Conservation (phyloP, 371 early-diverging fungal genomes). For the Coemansia sp. region DNA sequence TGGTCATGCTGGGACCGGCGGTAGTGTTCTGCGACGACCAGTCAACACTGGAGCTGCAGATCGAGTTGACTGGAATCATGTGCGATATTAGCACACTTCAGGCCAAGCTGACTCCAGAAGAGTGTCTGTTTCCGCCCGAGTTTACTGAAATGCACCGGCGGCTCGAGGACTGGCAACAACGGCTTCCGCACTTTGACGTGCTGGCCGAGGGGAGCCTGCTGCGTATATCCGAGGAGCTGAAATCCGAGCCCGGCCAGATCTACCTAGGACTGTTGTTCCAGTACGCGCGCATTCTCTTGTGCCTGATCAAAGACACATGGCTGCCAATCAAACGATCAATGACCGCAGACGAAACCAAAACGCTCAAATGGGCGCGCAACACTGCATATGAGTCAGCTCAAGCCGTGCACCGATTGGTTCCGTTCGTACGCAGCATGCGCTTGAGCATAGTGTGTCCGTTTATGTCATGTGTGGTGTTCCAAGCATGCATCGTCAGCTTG, state of each 20-base stretch:
- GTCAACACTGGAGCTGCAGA: constrained; percentile 22
- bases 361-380: constrained; percentile 31
- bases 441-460: constrained; percentile 30
- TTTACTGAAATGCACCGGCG: constrained; percentile 14
- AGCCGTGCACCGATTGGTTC: constrained; percentile 36
- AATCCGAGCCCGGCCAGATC: constrained; percentile 13
- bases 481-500: constrained; percentile 42
- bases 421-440: constrained; percentile 36
- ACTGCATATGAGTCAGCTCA: constrained; percentile 28
- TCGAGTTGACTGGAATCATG: constrained; percentile 35
- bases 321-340: constrained; percentile 23
- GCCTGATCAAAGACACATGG: constrained; percentile 46
- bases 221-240: constrained; percentile 9
- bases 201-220: constrained; percentile 19
- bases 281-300: constrained; percentile 35
- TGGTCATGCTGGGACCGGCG: constrained; percentile 29
- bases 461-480: constrained; percentile 41
- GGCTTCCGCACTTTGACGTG: constrained; percentile 18
- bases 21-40: constrained; percentile 42
- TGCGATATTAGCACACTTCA: constrained; percentile 35
- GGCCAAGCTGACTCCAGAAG: constrained; percentile 31
- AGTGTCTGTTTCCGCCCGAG: constrained; percentile 17
- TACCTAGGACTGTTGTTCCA: constrained; percentile 33
- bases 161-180: constrained; percentile 25
- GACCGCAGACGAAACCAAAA: constrained; percentile 21